Evolutionary conservation across 768 basidiomycete genomes (phyloP).

Genomic region (Paxillus ammoniavirescens): DNA sequence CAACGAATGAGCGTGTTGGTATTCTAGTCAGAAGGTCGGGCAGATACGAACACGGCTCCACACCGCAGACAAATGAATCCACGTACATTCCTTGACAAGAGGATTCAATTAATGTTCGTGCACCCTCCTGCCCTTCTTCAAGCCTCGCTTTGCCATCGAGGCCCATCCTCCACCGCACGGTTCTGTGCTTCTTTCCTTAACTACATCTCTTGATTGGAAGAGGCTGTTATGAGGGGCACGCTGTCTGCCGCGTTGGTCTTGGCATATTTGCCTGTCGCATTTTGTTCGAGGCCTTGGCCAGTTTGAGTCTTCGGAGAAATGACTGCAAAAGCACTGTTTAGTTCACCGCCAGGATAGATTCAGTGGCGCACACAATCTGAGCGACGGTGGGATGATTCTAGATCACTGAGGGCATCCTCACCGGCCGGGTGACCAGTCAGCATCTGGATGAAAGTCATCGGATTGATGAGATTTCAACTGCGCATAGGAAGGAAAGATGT

Average conservation of each 20-base stretch:
- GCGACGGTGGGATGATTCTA: conserved; percentile 55
- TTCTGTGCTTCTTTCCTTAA: conserved; percentile 70
- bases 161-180: conserved; percentile 56
- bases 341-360: neutral
- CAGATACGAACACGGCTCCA: too few species aligned
- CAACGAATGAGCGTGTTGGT: conserved; percentile 50
- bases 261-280: conserved; percentile 87
- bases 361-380: conserved; percentile 50
- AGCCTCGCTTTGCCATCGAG: conserved; percentile 65
- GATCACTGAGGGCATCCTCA: conserved; percentile 43
- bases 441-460: conserved; percentile 30
- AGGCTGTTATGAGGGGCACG: conserved; percentile 73
- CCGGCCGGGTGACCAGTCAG: conserved; percentile 22
- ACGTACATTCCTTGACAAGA: conserved; percentile 65
- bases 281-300: conserved; percentile 82
- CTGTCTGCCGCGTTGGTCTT: conserved; percentile 86
- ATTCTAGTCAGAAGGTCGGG: conserved; percentile 45
- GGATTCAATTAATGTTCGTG: conserved; percentile 55
- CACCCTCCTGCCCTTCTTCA: conserved; percentile 59
- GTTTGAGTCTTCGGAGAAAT: conserved; percentile 80
- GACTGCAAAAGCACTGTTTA: conserved; percentile 40
- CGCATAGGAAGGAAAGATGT: conserved; percentile 20
- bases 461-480: too few species aligned
- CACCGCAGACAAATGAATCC: neutral
- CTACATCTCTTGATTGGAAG: conserved; percentile 70